A percentile compares a stretch with the other conserved stretches of the same genome.
These are phyloP conservation scores for Zancudomyces culisetae DNA, from an alignment of 371 early-diverging fungal species.

Conservation along the genomic window DNA sequence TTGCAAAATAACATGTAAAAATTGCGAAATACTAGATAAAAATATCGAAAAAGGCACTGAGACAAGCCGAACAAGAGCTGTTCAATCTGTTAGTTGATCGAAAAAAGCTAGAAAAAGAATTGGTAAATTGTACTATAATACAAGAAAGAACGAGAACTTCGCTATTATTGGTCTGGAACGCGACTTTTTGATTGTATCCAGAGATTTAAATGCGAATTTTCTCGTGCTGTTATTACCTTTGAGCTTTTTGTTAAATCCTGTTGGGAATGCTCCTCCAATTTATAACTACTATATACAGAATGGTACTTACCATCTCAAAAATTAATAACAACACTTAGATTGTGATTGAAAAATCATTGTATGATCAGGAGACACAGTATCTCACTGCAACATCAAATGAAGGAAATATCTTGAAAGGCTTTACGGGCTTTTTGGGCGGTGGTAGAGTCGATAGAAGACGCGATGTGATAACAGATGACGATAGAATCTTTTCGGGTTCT, in stretches of 20 bases:
- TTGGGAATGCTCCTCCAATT: too few species aligned
- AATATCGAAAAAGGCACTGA: conserved; percentile 2
- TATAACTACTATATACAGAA: too few species aligned
- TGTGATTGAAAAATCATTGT: conserved; percentile 13
- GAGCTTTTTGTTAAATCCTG: neutral
- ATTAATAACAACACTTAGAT: too few species aligned
- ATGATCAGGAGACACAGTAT: conserved; percentile 10
- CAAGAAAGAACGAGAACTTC: neutral
- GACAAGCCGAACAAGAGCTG: conserved; percentile 2
- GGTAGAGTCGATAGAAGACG: neutral
- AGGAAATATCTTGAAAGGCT: conserved; percentile 10
- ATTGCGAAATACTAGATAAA: neutral
- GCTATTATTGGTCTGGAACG: too few species aligned
- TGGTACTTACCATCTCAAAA: too few species aligned
- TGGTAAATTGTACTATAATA: neutral
- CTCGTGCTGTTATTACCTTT: neutral
- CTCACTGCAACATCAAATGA: conserved; percentile 10
- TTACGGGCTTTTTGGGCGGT: neutral
- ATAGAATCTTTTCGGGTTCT: neutral
- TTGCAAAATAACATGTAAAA: too few species aligned
- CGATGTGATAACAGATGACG: neutral
- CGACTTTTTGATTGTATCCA: too few species aligned
- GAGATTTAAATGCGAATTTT: too few species aligned
- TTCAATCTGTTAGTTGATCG: neutral
- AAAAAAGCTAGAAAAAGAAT: neutral